phyloP scores from a whole-genome alignment of 768 basidiomycete genomes.

The Austroboletus festivus region DNA sequence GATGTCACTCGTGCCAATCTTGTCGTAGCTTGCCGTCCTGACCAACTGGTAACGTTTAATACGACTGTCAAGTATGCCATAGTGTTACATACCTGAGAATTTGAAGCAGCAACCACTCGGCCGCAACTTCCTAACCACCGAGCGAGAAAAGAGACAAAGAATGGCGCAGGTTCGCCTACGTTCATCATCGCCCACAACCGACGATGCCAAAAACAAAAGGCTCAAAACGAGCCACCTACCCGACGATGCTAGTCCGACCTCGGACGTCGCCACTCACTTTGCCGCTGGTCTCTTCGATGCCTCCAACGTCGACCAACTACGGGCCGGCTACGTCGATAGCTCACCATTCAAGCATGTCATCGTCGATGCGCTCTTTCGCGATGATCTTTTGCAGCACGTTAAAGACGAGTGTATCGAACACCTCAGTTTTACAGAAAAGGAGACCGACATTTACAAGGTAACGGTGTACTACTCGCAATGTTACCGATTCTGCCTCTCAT shows the following conservation, averaged over 20 bases:
- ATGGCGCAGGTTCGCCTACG: slow-evolving; percentile 50
- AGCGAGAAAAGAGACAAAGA: background rate
- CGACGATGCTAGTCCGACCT: slow-evolving; percentile 3
- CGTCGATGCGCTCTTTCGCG: slow-evolving; percentile 78
- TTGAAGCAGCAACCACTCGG: too few relatives aligned
- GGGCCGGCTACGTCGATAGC: slow-evolving; percentile 52
- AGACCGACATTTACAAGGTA: slow-evolving; percentile 98
- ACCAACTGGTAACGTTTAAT: too few relatives aligned
- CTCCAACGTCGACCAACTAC: slow-evolving; percentile 52
- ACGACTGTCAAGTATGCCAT: too few relatives aligned
- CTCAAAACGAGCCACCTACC: slow-evolving; percentile 38
- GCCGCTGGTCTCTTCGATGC: slow-evolving; percentile 53
- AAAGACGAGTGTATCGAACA: slow-evolving; percentile 81
- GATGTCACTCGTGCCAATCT: too few relatives aligned
- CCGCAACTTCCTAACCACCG: too few relatives aligned
- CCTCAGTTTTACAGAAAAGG: slow-evolving; percentile 85
- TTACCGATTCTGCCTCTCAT: background rate
- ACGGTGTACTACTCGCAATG: background rate
- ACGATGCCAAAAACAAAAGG: slow-evolving; percentile 31
- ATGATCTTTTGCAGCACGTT: slow-evolving; percentile 74
- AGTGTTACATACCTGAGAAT: too few relatives aligned
- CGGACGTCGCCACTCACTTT: slow-evolving; percentile 17
- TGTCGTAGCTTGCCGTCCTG: too few relatives aligned
- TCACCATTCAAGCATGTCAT: slow-evolving; percentile 81
- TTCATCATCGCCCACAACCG: slow-evolving; percentile 39